Conservation (phyloP, 805 yeast species). For the Pichia cephalocereana region DNA sequence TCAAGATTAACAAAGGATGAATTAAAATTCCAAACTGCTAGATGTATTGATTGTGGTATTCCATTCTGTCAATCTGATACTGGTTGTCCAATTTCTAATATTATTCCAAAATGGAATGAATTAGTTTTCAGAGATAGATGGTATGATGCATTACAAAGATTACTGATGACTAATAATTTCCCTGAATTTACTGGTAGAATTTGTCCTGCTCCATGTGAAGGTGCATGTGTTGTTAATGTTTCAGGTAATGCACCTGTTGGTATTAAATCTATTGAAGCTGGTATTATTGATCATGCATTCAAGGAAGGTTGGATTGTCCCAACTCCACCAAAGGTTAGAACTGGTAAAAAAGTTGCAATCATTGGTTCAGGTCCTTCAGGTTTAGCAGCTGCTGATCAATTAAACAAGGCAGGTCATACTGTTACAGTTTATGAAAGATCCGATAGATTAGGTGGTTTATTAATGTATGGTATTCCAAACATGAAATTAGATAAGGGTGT, state of each 20-base stretch:
- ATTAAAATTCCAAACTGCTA: constrained; percentile 83
- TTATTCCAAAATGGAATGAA: constrained; percentile 97
- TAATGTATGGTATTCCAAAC: constrained; percentile 99
- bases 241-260: constrained; percentile 96
- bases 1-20: constrained; percentile 76
- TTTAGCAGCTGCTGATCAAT: constrained; percentile 92
- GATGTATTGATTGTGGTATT: constrained; percentile 99
- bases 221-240: constrained; percentile 77
- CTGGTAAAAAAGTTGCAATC: constrained; percentile 78
- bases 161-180: constrained; percentile 94
- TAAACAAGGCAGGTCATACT: constrained; percentile 89
- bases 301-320: constrained; percentile 96
- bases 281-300: constrained; percentile 93
- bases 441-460: constrained; percentile 92
- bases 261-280: constrained; percentile 90
- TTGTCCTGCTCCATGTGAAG: constrained; percentile 99
- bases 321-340: constrained; percentile 64
- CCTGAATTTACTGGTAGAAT: constrained; percentile 98
- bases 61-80: constrained; percentile 98
- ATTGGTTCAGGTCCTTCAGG: constrained; percentile 98
- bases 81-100: constrained; percentile 95
- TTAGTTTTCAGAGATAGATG: constrained; percentile 90
- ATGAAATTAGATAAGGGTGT: constrained; percentile 93
- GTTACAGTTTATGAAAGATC: constrained; percentile 91
- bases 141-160: constrained; percentile 85